A percentile compares a stretch with the other conserved stretches of the same genome.
Evolutionary conservation across 495 filamentous ascomycete genomes (phyloP).

Genomic region (Annulohypoxylon stygium): DNA sequence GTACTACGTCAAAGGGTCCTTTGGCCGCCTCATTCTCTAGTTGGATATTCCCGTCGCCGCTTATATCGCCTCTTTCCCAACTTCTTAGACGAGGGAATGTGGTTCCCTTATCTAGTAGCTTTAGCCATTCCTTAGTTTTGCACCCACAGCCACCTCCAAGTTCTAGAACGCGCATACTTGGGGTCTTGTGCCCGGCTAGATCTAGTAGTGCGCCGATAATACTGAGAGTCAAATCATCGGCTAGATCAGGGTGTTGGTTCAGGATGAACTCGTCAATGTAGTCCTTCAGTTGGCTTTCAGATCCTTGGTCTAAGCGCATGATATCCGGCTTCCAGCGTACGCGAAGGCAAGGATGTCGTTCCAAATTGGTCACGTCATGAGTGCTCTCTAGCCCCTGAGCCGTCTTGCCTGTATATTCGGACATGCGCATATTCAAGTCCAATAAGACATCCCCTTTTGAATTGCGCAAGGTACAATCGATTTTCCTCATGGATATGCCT

Average conservation of each 20-base stretch:
- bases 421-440: conserved; percentile 25
- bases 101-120: conserved; percentile 22
- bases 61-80: conserved; percentile 11
- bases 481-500: conserved; percentile 18
- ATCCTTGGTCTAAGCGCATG: conserved; percentile 17
- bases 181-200: conserved; percentile 48
- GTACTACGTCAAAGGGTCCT: conserved; percentile 31
- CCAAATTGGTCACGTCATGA: not conserved
- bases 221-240: conserved; percentile 14
- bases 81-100: conserved; percentile 34
- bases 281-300: not conserved
- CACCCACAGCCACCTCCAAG: not conserved
- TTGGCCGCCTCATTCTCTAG: not conserved
- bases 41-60: conserved; percentile 13
- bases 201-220: conserved; percentile 39
- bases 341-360: conserved; percentile 47
- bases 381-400: not conserved
- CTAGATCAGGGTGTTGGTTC: not conserved
- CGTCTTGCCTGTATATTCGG: conserved; percentile 29
- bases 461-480: conserved; percentile 27
- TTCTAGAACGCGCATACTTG: conserved; percentile 42
- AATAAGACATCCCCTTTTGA: conserved; percentile 5
- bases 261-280: conserved; percentile 28
- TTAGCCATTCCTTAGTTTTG: conserved; percentile 26
- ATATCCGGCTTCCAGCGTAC: conserved; percentile 58